phyloP scores from a whole-genome alignment of 1,284 basidiomycete genomes.

The Serendipita sp. region DNA sequence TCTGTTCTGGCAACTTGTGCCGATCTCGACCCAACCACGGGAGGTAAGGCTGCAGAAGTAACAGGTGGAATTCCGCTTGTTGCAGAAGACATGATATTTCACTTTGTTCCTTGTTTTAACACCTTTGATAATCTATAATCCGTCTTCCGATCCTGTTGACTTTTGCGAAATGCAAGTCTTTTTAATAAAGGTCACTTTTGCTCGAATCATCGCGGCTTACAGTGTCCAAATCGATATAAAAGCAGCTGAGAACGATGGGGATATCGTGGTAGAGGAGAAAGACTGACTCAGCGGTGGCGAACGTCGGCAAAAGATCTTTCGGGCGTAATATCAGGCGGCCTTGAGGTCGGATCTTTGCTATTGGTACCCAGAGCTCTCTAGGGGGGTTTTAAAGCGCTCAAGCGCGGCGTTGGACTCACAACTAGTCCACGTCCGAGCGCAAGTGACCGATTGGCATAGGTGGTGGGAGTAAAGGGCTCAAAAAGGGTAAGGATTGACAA shows the following conservation, averaged over 20 bases:
- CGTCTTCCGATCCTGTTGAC: no score
- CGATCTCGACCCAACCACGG: slow-evolving; percentile 42
- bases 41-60: slow-evolving; percentile 20
- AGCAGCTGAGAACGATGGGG: no score
- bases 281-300: not conserved
- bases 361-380: no score
- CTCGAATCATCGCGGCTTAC: not conserved
- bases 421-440: no score
- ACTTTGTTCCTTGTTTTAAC: not conserved
- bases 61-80: not conserved
- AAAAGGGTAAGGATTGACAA: no score
- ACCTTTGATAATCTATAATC: no score
- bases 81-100: not conserved
- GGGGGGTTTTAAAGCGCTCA: no score
- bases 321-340: not conserved
- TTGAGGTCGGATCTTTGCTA: no score
- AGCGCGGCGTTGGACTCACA: no score
- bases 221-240: not conserved
- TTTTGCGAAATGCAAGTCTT: not conserved
- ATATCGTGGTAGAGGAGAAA: no score
- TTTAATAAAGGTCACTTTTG: not conserved
- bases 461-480: no score
- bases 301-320: not conserved
- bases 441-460: no score
- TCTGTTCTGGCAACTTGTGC: slow-evolving; percentile 31